Base-by-base conservation (phyloP, 176 grass and related monocot species). In the Avena insularis region DNA sequence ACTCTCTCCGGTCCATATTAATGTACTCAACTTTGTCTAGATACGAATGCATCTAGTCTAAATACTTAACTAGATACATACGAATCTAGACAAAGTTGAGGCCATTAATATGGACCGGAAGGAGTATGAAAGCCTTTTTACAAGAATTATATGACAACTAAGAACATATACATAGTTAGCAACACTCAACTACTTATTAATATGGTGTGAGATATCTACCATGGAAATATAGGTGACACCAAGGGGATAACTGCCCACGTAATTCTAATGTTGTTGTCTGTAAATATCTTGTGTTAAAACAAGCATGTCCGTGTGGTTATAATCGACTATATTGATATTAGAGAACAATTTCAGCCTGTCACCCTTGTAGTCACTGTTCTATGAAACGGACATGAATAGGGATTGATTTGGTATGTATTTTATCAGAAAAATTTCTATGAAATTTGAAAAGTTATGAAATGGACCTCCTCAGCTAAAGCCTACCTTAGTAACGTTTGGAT, bases 401-500 rank as follows among this genome's bases (percentile, higher is more conserved):
- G 53, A 86, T 27, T 86, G 61, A 71, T 45, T 62, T 79, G 20
- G 59, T 62, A 46, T 19, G 12, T 15, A 77, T 53, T 47, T 75
- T 63, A 85, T 47, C 27, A 59, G 60, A 2, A 75, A 57, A 79
- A 36, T 59, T 91, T 60, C 61, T 76, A 53, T 69, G 11, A 85
- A 77, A 23, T 53, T 70, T 25, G 31, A 69, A 50, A 79, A 21
- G 45, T n/a, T 1, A 2, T 7, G 12, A 56, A 68, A 46, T 8
- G 78, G 8, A 36, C 16, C 55, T 71, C 21, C 40, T 65, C 45
- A 73, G 82, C 19, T 6, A 64, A 82, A 65, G 3, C 71, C 27
- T 84, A 99, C 97, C 92, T 94, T 99, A 16, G 97, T 96, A 77
- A 99, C 94, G 25, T 99, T 99, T 63, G 97, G 94, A 86, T 99